Evolutionary conservation across 2,329 filamentous ascomycete genomes (phyloP).

Genomic region (Mollisiaceae sp.): DNA sequence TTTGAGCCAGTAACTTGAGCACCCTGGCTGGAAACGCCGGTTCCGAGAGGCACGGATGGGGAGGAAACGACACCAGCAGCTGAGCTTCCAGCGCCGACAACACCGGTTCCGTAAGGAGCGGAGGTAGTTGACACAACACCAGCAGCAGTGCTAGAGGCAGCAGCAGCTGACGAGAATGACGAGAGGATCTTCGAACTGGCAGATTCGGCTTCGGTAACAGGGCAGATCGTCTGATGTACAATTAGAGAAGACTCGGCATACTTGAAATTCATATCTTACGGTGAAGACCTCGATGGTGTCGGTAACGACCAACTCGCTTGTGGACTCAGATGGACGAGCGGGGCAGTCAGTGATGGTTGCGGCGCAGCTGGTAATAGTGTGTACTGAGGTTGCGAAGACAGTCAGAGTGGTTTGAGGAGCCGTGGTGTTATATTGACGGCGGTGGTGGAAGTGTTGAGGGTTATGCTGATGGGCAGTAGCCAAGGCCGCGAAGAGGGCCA

Average conservation of each 20-base stretch:
- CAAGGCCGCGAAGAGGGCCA: conserved; percentile 44
- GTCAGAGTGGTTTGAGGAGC: conserved; percentile 47
- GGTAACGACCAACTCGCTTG: conserved; percentile 43
- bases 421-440: conserved; percentile 35
- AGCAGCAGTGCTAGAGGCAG: conserved; percentile 21
- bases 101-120: conserved; percentile 27
- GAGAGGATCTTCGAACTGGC: conserved; percentile 50
- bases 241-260: not conserved
- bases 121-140: conserved; percentile 19
- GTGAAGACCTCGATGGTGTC: conserved; percentile 50
- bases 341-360: conserved; percentile 50
- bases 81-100: conserved; percentile 1
- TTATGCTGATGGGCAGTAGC: conserved; percentile 36
- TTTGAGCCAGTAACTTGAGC: conserved; percentile 11
- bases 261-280: conserved; percentile 28
- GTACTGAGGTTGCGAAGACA: conserved; percentile 44
- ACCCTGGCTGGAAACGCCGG: conserved; percentile 13
- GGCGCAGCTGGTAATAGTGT: conserved; percentile 47
- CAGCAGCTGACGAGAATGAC: conserved; percentile 24
- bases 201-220: conserved; percentile 47
- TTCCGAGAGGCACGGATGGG: conserved; percentile 14
- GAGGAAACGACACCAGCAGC: conserved; percentile 13
- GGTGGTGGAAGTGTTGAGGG: conserved; percentile 39
- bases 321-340: conserved; percentile 34
- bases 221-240: conserved; percentile 50